Base-by-base conservation (phyloP, 257 asterid species). In the Gentiana macrophylla region DNA sequence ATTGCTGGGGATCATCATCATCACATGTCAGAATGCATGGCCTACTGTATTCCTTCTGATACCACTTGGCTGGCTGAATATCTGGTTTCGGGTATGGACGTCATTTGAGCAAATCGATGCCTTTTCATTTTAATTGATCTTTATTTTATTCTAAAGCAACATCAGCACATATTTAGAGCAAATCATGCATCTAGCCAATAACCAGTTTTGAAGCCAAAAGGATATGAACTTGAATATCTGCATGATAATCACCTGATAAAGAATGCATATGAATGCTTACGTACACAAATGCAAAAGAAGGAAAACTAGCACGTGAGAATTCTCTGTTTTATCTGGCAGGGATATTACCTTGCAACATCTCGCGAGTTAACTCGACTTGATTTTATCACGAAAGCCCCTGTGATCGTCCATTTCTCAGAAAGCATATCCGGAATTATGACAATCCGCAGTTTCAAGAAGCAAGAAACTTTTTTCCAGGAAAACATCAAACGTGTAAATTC, bases 21-120 rank as follows among this genome's bases (percentile, higher is more conserved):
- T 92, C 77, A 92, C 94, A 1, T 92, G 98, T 50, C 97, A 92
- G 62, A 85, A 88, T 50, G 80, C 98, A 49, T 92, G 98, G 98
- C 98, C 98, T 2, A 83, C 94, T 0, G 53, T 77, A 8, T 68
- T 92, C 59, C 90, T 88, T 4, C 49, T 92, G 70, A 66, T 92
- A 57, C 99, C 99, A 12, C 89, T 92, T 3, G 95, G 73, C 55
- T 92, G 97, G 97, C 85, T 92, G 37, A 88, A 92, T 63, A 3
- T 78, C 60, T 92, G 99, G 99, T 85, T 68, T 62, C 79, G 94
- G 86, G 98, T 91, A 88, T 24, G 24, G 24, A 24, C 24, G 24
- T 24, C 24, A 24, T 24, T 24, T 24, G 24, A 24, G 24, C 24
- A 24, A 48, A 24, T 58, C 59, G 13, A 41, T 61, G 9, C 2